Evolutionary conservation across 2,329 filamentous ascomycete genomes (phyloP).

Genomic region (Colletotrichum sp.): DNA sequence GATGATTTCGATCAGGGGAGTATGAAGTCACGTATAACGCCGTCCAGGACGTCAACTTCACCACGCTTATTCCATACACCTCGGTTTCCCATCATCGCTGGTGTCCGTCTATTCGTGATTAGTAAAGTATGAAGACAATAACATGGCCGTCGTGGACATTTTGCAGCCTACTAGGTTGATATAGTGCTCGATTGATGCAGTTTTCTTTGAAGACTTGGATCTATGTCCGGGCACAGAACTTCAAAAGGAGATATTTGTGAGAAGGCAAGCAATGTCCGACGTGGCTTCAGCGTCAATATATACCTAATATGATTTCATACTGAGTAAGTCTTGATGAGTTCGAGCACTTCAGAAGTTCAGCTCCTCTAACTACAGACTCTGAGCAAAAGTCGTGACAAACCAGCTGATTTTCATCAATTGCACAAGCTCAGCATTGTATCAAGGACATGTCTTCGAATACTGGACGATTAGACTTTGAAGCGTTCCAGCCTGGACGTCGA

Average conservation of each 20-base stretch:
- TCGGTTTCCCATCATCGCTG: no score
- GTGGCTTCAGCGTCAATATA: neutral
- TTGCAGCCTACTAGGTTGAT: neutral
- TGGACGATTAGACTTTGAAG: neutral
- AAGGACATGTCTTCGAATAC: accelerated
- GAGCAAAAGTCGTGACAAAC: neutral
- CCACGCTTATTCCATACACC: no score
- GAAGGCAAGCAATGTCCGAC: neutral
- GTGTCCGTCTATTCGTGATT: neutral
- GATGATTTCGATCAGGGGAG: no score
- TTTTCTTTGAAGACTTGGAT: neutral
- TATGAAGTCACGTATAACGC: no score
- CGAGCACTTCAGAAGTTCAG: neutral
- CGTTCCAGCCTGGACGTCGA: neutral
- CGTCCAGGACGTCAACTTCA: no score
- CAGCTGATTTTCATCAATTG: accelerated
- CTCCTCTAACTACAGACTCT: neutral
- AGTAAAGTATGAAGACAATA: accelerated
- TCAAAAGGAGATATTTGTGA: neutral
- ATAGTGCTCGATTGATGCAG: neutral
- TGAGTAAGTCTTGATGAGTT: neutral
- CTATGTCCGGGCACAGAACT: no score
- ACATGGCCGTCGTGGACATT: neutral
- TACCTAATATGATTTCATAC: neutral
- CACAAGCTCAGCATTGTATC: neutral